Conservation (phyloP, 257 asterid species). For the Solanum sitiens region DNA sequence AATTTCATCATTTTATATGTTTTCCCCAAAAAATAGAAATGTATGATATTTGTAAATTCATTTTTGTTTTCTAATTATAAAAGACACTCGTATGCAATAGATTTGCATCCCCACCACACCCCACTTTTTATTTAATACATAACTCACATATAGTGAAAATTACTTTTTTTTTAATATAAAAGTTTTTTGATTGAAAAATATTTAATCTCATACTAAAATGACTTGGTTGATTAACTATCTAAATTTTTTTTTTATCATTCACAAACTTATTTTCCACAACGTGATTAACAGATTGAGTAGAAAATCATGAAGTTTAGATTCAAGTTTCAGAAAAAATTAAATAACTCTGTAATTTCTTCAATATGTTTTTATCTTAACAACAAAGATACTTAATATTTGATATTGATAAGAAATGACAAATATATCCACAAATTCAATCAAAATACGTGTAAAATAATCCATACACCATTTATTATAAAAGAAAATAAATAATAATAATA, state of each 20-base stretch:
- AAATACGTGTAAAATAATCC: not conserved
- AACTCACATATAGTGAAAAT: not conserved
- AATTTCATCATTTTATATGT: not conserved
- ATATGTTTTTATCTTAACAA: no score
- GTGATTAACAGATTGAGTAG: not conserved
- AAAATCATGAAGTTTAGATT: not conserved
- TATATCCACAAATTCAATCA: no score
- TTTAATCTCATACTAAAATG: not conserved
- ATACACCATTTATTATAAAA: not conserved
- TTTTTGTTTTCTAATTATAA: not conserved
- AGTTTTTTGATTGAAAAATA: not conserved
- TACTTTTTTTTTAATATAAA: no score
- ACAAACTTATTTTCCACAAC: not conserved
- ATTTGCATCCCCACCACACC: no score
- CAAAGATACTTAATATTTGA: no score
- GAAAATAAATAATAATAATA: not conserved
- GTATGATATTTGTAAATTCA: not conserved
- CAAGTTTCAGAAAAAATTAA: no score
- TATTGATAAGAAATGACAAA: not conserved
- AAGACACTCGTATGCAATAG: no score
- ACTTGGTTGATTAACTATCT: not conserved
- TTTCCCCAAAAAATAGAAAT: not conserved
- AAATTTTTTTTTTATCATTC: no score
- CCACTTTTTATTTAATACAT: not conserved
- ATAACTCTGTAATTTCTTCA: no score